A percentile compares a stretch with the other conserved stretches of the same genome.
Conservation (phyloP, 176 grass and related monocot genomes). For the Cenchrus americanus region DNA sequence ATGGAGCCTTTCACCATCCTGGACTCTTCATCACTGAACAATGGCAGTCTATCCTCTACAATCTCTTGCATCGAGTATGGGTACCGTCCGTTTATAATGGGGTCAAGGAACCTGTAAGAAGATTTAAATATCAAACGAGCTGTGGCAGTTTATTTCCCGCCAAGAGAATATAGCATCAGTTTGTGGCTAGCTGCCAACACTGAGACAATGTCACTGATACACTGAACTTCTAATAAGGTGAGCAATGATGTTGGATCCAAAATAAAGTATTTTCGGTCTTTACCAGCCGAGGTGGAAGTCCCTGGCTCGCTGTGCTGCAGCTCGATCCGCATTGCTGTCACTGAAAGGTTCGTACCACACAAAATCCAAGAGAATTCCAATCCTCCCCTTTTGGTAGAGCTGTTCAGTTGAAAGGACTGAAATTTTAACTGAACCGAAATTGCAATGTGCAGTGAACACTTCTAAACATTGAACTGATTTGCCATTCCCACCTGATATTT, state of each 20-base stretch:
- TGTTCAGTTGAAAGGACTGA: slow-evolving; percentile 19
- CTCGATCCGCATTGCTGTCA: slow-evolving; percentile 59
- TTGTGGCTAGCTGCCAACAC: neutral
- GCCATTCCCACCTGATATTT: slow-evolving; percentile 71
- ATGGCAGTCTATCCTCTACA: slow-evolving; percentile 70
- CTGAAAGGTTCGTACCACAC: slow-evolving; percentile 86
- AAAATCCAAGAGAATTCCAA: slow-evolving; percentile 93
- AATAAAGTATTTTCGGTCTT: slow-evolving; percentile 5
- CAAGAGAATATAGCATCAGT: neutral
- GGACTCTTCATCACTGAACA: slow-evolving; percentile 69
- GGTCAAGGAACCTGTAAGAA: slow-evolving; percentile 59
- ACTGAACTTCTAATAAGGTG: neutral
- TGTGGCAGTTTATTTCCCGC: neutral
- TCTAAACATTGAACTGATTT: neutral
- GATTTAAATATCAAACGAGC: neutral
- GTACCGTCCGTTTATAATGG: slow-evolving; percentile 67
- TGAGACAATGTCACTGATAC: neutral
- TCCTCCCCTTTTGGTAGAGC: slow-evolving; percentile 74
- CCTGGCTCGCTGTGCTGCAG: slow-evolving; percentile 78
- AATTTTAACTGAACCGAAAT: neutral
- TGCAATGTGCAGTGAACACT: too few species aligned
- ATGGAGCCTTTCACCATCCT: slow-evolving; percentile 84
- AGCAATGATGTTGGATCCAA: neutral
- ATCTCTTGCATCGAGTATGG: slow-evolving; percentile 72
- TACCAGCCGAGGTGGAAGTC: slow-evolving; percentile 98